phyloP scores from a whole-genome alignment of 345 rosid species.

The Lepidium didymum region DNA sequence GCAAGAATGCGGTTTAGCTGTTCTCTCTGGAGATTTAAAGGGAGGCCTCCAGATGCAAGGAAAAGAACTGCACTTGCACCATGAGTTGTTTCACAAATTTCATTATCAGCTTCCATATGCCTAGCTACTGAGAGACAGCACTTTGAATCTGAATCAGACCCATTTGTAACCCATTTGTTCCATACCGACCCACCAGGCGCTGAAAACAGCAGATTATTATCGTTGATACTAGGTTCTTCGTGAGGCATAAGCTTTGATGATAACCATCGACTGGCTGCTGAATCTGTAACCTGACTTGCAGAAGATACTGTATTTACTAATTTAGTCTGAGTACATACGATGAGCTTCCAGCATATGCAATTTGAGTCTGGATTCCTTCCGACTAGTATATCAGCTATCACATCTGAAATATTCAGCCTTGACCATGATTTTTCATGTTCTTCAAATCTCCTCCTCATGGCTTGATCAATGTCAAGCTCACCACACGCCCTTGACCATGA shows the following conservation, averaged over 20 bases:
- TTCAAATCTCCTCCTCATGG: conserved; percentile 54
- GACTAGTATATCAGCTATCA: conserved; percentile 38
- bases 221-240: conserved; percentile 23
- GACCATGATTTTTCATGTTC: conserved; percentile 73
- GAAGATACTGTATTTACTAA: conserved; percentile 23
- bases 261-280: conserved; percentile 57
- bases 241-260: conserved; percentile 66
- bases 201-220: conserved; percentile 44
- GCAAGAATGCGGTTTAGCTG: conserved; percentile 51
- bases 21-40: conserved; percentile 56
- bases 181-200: conserved; percentile 69
- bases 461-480: conserved; percentile 62
- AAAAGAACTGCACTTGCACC: conserved; percentile 85
- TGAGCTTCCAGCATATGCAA: conserved; percentile 80
- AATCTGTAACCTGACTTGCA: conserved; percentile 25
- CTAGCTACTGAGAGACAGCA: conserved; percentile 74
- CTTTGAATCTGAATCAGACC: conserved; percentile 33
- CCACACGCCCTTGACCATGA: conserved; percentile 23
- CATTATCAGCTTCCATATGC: conserved; percentile 34
- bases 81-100: conserved; percentile 30
- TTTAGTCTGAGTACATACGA: conserved; percentile 45
- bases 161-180: conserved; percentile 56
- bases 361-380: conserved; percentile 54
- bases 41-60: conserved; percentile 51
- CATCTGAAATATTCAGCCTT: conserved; percentile 77